Conservation (phyloP, 2,329 filamentous ascomycete species). For the Pezicula neosporulosa region DNA sequence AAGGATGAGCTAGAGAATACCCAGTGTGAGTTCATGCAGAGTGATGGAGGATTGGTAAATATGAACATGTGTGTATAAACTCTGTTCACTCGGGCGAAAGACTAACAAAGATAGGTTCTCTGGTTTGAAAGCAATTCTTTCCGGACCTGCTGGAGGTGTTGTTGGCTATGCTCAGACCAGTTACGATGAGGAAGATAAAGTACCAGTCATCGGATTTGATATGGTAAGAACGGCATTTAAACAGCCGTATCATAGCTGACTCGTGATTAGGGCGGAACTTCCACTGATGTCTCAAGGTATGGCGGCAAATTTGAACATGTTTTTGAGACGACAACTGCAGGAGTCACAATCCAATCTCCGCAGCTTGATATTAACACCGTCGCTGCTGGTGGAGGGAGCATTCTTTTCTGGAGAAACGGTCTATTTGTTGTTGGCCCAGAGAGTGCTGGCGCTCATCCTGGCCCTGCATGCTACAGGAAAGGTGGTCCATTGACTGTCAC, state of each 20-base stretch:
- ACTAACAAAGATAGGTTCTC: constrained; percentile 52
- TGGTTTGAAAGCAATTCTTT: constrained; percentile 59
- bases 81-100: no score
- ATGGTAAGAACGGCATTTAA: constrained; percentile 37
- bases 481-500: constrained; percentile 86
- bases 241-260: no score
- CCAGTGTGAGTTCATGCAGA: constrained; percentile 69
- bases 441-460: constrained; percentile 67
- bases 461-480: constrained; percentile 87
- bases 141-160: constrained; percentile 63
- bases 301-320: constrained; percentile 66
- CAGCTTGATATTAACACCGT: constrained; percentile 79
- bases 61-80: no score
- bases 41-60: constrained; percentile 23
- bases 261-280: constrained; percentile 38
- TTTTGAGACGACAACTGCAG: constrained; percentile 76
- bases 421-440: constrained; percentile 70
- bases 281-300: constrained; percentile 65
- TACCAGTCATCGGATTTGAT: constrained; percentile 67
- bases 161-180: constrained; percentile 64
- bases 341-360: constrained; percentile 73
- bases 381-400: constrained; percentile 38
- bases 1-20: constrained; percentile 64
- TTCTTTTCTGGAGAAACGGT: constrained; percentile 65
- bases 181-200: constrained; percentile 60